A percentile compares a stretch with the other conserved stretches of the same genome.
phyloP scores from a whole-genome alignment of 2,329 filamentous ascomycete genomes.

The Sporothrix curviconia region DNA sequence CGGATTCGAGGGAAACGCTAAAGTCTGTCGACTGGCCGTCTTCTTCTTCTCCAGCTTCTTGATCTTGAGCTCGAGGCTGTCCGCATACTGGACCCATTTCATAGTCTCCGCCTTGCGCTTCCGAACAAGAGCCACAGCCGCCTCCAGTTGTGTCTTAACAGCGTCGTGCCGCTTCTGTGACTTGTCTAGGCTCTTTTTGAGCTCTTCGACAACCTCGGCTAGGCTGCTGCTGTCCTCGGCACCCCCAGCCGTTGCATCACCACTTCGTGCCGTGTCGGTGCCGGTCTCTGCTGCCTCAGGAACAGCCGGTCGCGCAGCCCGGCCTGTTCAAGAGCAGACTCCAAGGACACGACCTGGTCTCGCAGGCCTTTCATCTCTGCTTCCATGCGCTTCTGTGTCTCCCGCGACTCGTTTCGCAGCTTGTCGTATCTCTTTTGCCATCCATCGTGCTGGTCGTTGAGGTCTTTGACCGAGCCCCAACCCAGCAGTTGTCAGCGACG shows the following conservation, averaged over 20 bases:
- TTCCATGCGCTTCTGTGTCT: constrained; percentile 28
- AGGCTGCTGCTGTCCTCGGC: neutral
- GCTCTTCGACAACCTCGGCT: neutral
- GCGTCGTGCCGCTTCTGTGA: constrained; percentile 12
- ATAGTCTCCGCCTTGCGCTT: constrained; percentile 38
- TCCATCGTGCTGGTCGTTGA: neutral
- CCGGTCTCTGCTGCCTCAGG: neutral
- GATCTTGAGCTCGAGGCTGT: constrained; percentile 37
- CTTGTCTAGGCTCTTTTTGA: constrained; percentile 15
- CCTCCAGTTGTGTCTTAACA: constrained; percentile 28
- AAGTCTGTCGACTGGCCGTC: neutral
- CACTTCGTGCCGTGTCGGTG: neutral
- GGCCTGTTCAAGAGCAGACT: neutral
- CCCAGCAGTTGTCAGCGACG: neutral
- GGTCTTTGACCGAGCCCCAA: neutral
- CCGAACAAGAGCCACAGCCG: constrained; percentile 32
- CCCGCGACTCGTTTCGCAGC: neutral
- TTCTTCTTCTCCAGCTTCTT: constrained; percentile 35
- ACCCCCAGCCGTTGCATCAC: neutral
- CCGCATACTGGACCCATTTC: constrained; percentile 40
- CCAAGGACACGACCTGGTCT: constrained; percentile 30
- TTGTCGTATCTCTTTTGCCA: constrained; percentile 7
- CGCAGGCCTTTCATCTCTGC: constrained; percentile 38
- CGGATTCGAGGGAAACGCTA: neutral
- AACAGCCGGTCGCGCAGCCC: neutral